Evolutionary conservation across 2,329 filamentous ascomycete species (phyloP).

Genomic region (Sordariomycetes sp.): DNA sequence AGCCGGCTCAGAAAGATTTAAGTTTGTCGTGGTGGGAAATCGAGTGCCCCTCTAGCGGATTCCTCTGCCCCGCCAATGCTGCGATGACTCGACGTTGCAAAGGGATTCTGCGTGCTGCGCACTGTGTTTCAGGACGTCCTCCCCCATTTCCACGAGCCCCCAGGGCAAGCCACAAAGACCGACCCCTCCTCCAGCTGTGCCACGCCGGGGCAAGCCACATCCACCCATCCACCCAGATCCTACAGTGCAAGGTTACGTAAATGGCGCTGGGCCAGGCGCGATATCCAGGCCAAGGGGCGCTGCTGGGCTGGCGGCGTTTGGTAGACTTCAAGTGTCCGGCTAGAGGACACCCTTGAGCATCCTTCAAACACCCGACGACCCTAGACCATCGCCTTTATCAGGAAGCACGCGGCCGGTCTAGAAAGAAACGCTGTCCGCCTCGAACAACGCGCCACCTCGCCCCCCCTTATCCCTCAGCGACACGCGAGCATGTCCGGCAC

Average conservation of each 20-base stretch:
- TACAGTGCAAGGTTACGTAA: background rate
- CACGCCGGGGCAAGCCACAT: background rate
- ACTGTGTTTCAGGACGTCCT: conserved; percentile 1
- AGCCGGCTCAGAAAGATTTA: background rate
- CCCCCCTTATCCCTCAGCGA: background rate
- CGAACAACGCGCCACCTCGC: background rate
- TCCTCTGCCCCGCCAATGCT: background rate
- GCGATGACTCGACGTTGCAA: conserved; percentile 4
- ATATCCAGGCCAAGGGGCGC: background rate
- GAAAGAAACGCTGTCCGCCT: background rate
- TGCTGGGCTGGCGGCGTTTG: background rate
- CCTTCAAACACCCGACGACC: background rate
- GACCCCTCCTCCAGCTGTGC: background rate
- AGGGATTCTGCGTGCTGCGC: background rate
- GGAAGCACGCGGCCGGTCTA: background rate
- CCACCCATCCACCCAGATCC: background rate
- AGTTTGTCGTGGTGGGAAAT: background rate
- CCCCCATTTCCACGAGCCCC: background rate
- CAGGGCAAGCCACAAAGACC: background rate
- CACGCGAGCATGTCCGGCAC: conserved; percentile 1
- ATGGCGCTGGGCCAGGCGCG: background rate
- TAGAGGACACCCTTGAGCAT: background rate
- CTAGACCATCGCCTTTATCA: background rate
- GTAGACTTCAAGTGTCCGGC: background rate
- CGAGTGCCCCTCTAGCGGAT: background rate